Base-by-base conservation (phyloP, 2,329 filamentous ascomycete species). In the Amesomyces nigricolor region DNA sequence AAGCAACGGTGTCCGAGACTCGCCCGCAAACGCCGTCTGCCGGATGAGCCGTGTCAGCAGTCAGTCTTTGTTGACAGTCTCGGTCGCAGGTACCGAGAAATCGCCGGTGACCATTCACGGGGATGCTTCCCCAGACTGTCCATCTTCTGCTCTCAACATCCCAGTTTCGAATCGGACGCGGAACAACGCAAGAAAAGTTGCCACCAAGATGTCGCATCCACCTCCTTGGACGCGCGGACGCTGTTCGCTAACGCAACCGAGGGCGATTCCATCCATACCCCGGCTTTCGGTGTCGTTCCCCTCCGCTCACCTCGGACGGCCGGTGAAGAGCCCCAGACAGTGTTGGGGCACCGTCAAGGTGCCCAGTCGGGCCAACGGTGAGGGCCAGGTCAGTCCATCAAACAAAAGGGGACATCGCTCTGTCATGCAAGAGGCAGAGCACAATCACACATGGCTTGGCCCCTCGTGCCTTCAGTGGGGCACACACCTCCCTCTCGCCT, bases 331-430 rank as follows among this genome's bases (percentile, higher is more conserved):
- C 54, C 44, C 54, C 51, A 43, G 48, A 57, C 53, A 53, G 50
- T 56, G 48, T 35, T 47, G 44, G 22, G 45, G 38, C 51, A 58
- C 56, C 56, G 56, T 48, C 60, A 57, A 61, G 32, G 32, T 35
- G 9, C 57, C 60, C 59, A 62, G 58, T 61, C 58, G 61, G 61
- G 51, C 61, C 50, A 26, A 54, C 47, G 61, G 35, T 53, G 50
- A 53, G 32, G 11, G 19, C 37, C 13, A 66, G 60, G 66, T 66
- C 71, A 69, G 68, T 71, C 67, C 59, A 61, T 64, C 66, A 65
- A 70, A 13, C 38, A 42, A 52, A 56, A 57, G 53, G 52, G 54
- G 54, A 51, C 55, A 58, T 54, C 22, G 46, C 38, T 32, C 22
- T 42, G n/a, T 55, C 57, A 55, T 61, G 59, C 59, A 61, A 48